Conservation (phyloP, 345 rosid species). For the Aquilaria malaccensis region DNA sequence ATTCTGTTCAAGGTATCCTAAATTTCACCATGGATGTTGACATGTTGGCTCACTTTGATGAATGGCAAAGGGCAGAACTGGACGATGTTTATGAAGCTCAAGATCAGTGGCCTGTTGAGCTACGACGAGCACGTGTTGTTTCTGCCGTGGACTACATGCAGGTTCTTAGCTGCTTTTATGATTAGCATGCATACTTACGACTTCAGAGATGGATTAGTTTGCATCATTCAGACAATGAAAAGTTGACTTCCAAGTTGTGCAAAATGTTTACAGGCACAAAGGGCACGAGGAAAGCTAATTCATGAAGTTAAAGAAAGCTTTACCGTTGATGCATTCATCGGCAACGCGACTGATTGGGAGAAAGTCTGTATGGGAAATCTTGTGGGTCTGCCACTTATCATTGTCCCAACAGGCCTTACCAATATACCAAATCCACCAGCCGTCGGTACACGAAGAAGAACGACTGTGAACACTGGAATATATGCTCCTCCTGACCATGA, state of each 20-base stretch:
- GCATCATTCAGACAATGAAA: too few species aligned
- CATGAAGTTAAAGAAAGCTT: constrained; percentile 68
- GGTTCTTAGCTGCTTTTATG: constrained; percentile 23
- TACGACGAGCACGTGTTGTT: constrained; percentile 56
- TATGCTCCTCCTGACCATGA: constrained; percentile 78
- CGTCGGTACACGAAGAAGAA: constrained; percentile 43
- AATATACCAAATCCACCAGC: constrained; percentile 52
- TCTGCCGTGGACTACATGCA: constrained; percentile 76
- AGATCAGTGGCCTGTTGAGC: constrained; percentile 86
- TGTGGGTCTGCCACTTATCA: constrained; percentile 70
- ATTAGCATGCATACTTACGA: not conserved
- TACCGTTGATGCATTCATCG: constrained; percentile 71
- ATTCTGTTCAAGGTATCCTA: constrained; percentile 74
- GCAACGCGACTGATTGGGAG: constrained; percentile 90
- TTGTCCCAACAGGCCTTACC: constrained; percentile 59
- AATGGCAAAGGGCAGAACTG: constrained; percentile 66
- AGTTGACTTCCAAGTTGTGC: not conserved
- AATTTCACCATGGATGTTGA: constrained; percentile 84
- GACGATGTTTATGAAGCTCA: constrained; percentile 80
- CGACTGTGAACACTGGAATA: constrained; percentile 55
- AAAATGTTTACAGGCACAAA: constrained; percentile 50
- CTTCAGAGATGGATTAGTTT: too few species aligned
- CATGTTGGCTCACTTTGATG: constrained; percentile 80
- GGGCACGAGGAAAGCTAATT: constrained; percentile 69
- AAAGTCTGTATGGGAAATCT: constrained; percentile 85